Percentiles rank a stretch among this genome's conserved stretches.
Conservation (phyloP, 768 basidiomycete species). For the Dacryopinax primogenitus region DNA sequence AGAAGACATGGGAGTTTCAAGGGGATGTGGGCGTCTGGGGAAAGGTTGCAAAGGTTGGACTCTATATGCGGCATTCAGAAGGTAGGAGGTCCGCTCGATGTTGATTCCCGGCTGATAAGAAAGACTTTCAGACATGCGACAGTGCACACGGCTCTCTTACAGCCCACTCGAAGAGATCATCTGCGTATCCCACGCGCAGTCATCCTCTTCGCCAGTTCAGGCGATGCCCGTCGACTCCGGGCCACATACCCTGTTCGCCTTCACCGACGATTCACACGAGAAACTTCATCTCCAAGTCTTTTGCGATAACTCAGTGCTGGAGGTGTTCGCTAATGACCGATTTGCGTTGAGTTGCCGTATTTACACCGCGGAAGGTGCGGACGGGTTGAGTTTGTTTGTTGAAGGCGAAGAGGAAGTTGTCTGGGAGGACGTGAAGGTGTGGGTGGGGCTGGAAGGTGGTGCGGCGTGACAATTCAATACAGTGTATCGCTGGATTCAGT, state of each 20-base stretch:
- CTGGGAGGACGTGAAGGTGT: background rate
- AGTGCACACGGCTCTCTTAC: background rate
- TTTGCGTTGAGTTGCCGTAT: constrained; percentile 12
- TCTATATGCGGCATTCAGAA: background rate
- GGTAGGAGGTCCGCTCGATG: background rate
- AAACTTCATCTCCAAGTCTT: constrained; percentile 10
- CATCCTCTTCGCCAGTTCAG: too few species aligned
- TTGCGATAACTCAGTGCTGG: constrained; percentile 14
- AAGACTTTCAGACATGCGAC: background rate
- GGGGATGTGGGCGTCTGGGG: background rate
- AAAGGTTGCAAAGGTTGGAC: background rate
- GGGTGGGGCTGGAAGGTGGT: background rate
- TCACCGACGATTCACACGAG: background rate
- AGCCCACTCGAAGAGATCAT: background rate
- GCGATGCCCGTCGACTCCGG: constrained; percentile 10
- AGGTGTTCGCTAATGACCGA: constrained; percentile 15
- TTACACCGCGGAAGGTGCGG: background rate
- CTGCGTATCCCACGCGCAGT: background rate
- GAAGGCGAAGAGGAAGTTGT: background rate
- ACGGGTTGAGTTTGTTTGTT: background rate
- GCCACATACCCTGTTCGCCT: constrained; percentile 12
- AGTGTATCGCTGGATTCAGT: too few species aligned
- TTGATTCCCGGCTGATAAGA: background rate
- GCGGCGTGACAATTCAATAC: background rate
- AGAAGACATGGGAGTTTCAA: background rate